Evolutionary conservation across 495 filamentous ascomycete genomes (phyloP).

Genomic region (Penicillium salamii): DNA sequence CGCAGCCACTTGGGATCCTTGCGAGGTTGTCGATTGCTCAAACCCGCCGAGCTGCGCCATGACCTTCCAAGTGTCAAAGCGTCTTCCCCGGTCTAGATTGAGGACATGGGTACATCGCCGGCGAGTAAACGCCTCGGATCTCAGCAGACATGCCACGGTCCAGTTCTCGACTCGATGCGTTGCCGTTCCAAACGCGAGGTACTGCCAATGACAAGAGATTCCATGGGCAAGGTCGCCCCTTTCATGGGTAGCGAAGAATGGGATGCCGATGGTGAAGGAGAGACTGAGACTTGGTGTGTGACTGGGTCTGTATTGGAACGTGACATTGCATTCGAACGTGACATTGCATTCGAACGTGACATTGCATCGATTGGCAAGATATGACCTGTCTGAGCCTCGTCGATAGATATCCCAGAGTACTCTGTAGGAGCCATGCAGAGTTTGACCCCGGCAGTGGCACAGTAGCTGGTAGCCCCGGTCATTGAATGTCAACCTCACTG

Average conservation of each 20-base stretch:
- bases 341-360: constrained; percentile 29
- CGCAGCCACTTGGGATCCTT: constrained; percentile 42
- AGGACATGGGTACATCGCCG: constrained; percentile 33
- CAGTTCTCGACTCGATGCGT: constrained; percentile 38
- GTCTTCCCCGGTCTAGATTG: constrained; percentile 44
- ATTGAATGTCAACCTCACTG: constrained; percentile 36
- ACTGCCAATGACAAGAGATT: constrained; percentile 36
- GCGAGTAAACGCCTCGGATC: constrained; percentile 25
- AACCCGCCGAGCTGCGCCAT: constrained; percentile 44
- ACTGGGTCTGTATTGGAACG: no score
- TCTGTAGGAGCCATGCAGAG: constrained; percentile 31
- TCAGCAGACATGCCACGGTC: constrained; percentile 42
- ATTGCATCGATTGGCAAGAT: constrained; percentile 26
- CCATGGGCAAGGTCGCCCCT: not conserved
- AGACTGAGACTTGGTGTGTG: constrained; percentile 25
- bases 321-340: no score
- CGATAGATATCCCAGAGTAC: constrained; percentile 11
- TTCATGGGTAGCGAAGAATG: constrained; percentile 40
- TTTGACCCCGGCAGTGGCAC: constrained; percentile 27
- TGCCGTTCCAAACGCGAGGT: constrained; percentile 41
- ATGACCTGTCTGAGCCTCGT: not conserved
- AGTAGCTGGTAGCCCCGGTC: constrained; percentile 37
- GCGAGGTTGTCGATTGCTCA: constrained; percentile 30
- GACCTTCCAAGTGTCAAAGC: constrained; percentile 33
- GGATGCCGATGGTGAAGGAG: constrained; percentile 40